A percentile compares a stretch with the other conserved stretches of the same genome.
phyloP scores from a whole-genome alignment of 2,329 filamentous ascomycete genomes.

The Hansfordia pulvinata region DNA sequence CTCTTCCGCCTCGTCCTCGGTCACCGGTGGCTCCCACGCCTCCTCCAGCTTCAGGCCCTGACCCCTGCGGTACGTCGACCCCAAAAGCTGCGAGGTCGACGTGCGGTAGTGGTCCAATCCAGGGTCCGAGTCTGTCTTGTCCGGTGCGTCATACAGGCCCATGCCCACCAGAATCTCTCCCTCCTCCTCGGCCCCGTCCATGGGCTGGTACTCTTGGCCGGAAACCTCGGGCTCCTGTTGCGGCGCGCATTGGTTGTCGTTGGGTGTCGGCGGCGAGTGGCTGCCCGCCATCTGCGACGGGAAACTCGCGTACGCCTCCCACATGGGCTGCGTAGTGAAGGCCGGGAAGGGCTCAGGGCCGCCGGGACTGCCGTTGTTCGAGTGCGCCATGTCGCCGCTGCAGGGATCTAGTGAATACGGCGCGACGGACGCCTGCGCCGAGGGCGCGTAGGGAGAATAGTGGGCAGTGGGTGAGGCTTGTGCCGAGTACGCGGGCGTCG shows the following conservation, averaged over 20 bases:
- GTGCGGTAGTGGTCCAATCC: conserved; percentile 39
- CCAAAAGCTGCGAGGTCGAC: conserved; percentile 39
- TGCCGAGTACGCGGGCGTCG: too few relatives aligned
- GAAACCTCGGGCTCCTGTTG: conserved; percentile 26
- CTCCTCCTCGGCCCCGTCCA: conserved; percentile 37
- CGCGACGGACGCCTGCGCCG: conserved; percentile 19
- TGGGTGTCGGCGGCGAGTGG: conserved; percentile 45
- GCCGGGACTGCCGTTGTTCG: conserved; percentile 10
- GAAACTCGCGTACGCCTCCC: conserved; percentile 24
- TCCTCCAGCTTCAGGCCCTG: conserved; percentile 74
- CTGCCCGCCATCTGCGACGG: too few relatives aligned
- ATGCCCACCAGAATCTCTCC: conserved; percentile 70
- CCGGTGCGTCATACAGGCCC: conserved; percentile 66
- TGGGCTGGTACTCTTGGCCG: conserved; percentile 35
- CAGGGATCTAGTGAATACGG: conserved; percentile 18
- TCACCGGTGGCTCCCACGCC: conserved; percentile 56
- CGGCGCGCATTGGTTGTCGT: conserved; percentile 40
- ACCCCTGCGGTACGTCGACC: conserved; percentile 37
- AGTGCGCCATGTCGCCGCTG: conserved; percentile 13
- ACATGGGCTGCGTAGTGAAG: conserved; percentile 18
- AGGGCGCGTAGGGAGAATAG: conserved; percentile 25
- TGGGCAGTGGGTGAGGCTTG: conserved; percentile 18
- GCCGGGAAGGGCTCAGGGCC: conserved; percentile 18
- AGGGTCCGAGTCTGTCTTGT: conserved; percentile 34
- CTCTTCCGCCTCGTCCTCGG: conserved; percentile 44